Evolutionary conservation across 345 rosid genomes (phyloP).

Genomic region (Cardamine resedifolia): DNA sequence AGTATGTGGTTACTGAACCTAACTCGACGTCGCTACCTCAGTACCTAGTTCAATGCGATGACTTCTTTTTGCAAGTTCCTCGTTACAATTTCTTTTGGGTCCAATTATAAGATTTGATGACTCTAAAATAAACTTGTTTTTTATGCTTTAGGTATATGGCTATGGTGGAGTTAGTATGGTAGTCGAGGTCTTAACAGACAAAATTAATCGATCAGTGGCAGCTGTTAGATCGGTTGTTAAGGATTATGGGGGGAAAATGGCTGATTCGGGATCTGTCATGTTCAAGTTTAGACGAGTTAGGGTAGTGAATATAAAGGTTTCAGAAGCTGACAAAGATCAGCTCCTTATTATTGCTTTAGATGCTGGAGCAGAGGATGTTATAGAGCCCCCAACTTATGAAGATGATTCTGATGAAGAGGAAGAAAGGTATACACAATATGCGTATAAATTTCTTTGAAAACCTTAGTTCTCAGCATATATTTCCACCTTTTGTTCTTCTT

Average conservation of each 20-base stretch:
- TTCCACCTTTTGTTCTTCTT: background rate
- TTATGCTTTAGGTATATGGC: slow-evolving; percentile 71
- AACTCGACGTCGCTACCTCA: background rate
- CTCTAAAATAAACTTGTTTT: slow-evolving; percentile 11
- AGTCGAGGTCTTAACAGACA: slow-evolving; percentile 87
- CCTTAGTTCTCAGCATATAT: background rate
- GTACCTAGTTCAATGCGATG: background rate
- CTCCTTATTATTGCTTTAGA: slow-evolving; percentile 75
- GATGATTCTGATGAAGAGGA: slow-evolving; percentile 75
- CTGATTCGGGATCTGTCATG: slow-evolving; percentile 91
- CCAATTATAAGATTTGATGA: background rate
- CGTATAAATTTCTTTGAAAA: background rate
- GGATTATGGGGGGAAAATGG: slow-evolving; percentile 93
- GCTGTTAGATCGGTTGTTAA: slow-evolving; percentile 78
- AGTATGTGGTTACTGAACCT: background rate
- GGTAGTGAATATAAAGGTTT: slow-evolving; percentile 67
- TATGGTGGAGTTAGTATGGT: slow-evolving; percentile 92
- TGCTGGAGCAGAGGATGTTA: slow-evolving; percentile 95
- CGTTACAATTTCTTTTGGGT: background rate
- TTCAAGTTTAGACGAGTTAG: slow-evolving; percentile 85
- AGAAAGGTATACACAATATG: slow-evolving; percentile 49
- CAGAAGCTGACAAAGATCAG: slow-evolving; percentile 79
- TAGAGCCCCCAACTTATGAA: slow-evolving; percentile 73
- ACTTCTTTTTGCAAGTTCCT: background rate
- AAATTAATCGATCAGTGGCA: slow-evolving; percentile 82